Conservation (phyloP, 495 filamentous ascomycete species). For the Hypoxylon intermedium region DNA sequence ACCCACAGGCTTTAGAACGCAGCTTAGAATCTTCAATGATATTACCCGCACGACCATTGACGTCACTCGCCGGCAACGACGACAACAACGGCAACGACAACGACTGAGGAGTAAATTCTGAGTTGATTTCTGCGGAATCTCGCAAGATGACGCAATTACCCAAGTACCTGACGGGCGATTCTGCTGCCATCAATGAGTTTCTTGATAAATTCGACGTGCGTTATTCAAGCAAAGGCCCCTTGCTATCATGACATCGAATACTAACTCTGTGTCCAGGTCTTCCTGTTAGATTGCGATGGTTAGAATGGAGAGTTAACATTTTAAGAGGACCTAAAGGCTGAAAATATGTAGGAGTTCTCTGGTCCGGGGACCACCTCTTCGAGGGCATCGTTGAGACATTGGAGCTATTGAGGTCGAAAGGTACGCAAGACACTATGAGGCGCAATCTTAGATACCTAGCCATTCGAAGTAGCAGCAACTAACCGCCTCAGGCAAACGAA, state of each 20-base stretch:
- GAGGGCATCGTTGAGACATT: constrained; percentile 83
- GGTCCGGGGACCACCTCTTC: constrained; percentile 92
- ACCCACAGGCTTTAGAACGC: too few species aligned
- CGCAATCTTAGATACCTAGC: too few species aligned
- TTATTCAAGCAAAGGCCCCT: constrained; percentile 33
- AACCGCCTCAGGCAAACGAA: constrained; percentile 78
- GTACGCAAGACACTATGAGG: constrained; percentile 52
- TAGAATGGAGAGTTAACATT: constrained; percentile 32
- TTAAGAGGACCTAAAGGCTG: background rate
- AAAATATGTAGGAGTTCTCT: constrained; percentile 77
- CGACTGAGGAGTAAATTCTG: background rate
- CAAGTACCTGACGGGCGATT: constrained; percentile 82
- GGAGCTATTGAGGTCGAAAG: constrained; percentile 77
- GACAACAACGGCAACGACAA: background rate
- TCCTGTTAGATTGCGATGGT: constrained; percentile 98
- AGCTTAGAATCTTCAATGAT: too few species aligned
- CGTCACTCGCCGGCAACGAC: too few species aligned
- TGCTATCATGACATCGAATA: constrained; percentile 4
- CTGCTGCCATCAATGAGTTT: constrained; percentile 76
- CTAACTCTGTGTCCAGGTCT: constrained; percentile 64
- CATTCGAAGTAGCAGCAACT: too few species aligned
- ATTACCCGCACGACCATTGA: too few species aligned
- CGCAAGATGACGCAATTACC: constrained; percentile 48
- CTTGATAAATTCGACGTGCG: constrained; percentile 90
- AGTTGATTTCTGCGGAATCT: background rate